Base-by-base conservation (phyloP, 257 asterid genomes). In the Solanum sitiens region DNA sequence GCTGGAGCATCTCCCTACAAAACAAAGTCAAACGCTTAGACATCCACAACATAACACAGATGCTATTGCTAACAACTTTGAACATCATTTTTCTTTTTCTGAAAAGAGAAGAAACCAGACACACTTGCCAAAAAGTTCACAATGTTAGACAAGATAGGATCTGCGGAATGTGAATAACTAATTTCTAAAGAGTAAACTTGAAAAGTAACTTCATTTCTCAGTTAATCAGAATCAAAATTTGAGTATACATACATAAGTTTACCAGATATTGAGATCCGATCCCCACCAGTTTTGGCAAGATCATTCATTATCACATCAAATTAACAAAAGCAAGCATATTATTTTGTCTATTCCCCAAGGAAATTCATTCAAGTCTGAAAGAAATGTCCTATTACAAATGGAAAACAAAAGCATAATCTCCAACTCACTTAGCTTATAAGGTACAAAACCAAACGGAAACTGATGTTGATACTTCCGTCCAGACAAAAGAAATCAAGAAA, bases 1-100 rank as follows among this genome's bases (percentile, higher is more conserved):
- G 99, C 92, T 97, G 99, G 91, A 97, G 95, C 98, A 97, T 97
- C 90, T 97, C 99, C 89, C 99, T 97, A 96, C 90, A 92, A 86
- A 87, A 86, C 89, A 80, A 65, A 88, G 45, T 9, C 82, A 42
- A 87, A 83, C 56, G 75, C 47, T 84, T 74, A 86, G 89, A 39
- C 2, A 61, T 14, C 23, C 84, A 15, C 65, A 45, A 77, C 15
- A 0, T 44, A 44, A 77, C n/a, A 44, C n/a, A 15, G 63, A 77
- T 20, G 50, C 16, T 45, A 45, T 45, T 45, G 53, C 40, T 15
- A 45, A 44, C 65, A 77, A 25, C 39, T 25, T 25, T 25, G 84
- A 77, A 25, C 65, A 23, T 75, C 8, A 16, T 6, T 75, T 21
- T 40, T 23, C 59, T 75, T n/a, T 74, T 74, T 39, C 83, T 39